These are phyloP conservation scores for Solanum microdontum DNA, from an alignment of 257 asterid genomes.

Conservation along the genomic window DNA sequence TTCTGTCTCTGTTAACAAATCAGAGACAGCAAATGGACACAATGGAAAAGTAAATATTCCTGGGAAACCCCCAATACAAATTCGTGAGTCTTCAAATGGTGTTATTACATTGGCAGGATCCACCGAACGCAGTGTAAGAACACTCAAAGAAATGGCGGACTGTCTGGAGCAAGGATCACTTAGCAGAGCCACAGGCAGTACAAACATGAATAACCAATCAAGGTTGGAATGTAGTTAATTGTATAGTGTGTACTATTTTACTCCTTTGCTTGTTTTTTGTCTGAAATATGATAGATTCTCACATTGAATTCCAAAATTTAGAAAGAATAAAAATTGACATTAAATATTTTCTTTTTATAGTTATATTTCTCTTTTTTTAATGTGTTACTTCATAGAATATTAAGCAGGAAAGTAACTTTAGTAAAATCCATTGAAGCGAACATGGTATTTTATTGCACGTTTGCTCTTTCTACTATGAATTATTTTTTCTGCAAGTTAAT, in stretches of 20 bases:
- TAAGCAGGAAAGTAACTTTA: neutral
- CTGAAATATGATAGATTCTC: neutral
- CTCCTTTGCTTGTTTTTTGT: neutral
- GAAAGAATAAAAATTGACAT: neutral
- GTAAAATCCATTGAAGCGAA: neutral
- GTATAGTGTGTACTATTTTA: neutral
- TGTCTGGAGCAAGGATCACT: slow-evolving; percentile 94
- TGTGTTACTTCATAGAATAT: neutral
- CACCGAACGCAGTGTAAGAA: slow-evolving; percentile 68
- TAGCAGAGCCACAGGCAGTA: slow-evolving; percentile 95
- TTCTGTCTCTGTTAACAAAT: slow-evolving; percentile 33
- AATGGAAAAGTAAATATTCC: slow-evolving; percentile 55
- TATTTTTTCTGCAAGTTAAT: neutral
- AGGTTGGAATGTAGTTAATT: slow-evolving; percentile 34
- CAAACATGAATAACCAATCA: slow-evolving; percentile 95
- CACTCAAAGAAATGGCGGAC: slow-evolving; percentile 91
- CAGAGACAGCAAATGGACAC: slow-evolving; percentile 66
- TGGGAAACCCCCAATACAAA: slow-evolving; percentile 86
- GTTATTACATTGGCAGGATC: slow-evolving; percentile 98
- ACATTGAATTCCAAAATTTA: neutral
- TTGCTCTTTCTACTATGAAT: neutral
- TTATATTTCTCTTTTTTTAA: neutral
- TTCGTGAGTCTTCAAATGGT: slow-evolving; percentile 95
- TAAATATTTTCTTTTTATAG: neutral
- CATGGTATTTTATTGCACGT: neutral